These are phyloP conservation scores for Globisporangium abappressorium DNA, from an alignment of 352 stramenopile species.

Conservation along the genomic window DNA sequence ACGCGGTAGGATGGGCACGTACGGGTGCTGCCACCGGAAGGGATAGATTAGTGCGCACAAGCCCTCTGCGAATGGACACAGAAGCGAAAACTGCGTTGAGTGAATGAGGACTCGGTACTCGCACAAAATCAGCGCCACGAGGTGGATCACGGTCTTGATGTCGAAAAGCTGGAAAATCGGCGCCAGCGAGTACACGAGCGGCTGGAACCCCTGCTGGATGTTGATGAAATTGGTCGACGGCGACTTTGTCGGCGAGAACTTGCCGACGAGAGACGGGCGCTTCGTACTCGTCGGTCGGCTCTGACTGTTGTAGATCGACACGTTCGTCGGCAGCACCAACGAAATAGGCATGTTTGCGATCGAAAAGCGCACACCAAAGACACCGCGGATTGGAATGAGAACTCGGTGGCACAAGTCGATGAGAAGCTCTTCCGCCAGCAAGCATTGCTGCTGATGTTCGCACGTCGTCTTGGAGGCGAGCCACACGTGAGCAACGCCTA, in stretches of 20 bases:
- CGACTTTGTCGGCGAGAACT: conserved; percentile 43
- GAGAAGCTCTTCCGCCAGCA: conserved; percentile 33
- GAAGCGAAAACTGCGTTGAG: conserved; percentile 66
- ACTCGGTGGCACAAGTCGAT: conserved; percentile 54
- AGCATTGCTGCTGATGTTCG: not conserved
- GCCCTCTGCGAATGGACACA: conserved; percentile 70
- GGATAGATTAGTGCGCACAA: conserved; percentile 81
- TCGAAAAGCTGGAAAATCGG: conserved; percentile 75
- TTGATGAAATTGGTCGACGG: conserved; percentile 40
- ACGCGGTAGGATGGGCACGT: conserved; percentile 76
- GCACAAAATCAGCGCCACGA: conserved; percentile 65
- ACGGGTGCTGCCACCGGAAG: conserved; percentile 85
- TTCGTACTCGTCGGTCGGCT: conserved; percentile 9
- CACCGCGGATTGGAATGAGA: conserved; percentile 53
- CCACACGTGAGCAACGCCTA: conserved; percentile 56
- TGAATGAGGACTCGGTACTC: conserved; percentile 82
- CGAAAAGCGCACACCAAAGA: conserved; percentile 62
- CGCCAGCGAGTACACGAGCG: conserved; percentile 64
- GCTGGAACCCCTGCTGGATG: conserved; percentile 55
- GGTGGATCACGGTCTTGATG: conserved; percentile 66
- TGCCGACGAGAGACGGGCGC: conserved; percentile 6
- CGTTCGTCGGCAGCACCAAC: conserved; percentile 50
- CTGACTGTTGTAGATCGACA: conserved; percentile 44
- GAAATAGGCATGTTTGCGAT: conserved; percentile 32
- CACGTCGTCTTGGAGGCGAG: conserved; percentile 19